Base-by-base conservation (phyloP, 805 yeast species). In the Candida michaelii region DNA sequence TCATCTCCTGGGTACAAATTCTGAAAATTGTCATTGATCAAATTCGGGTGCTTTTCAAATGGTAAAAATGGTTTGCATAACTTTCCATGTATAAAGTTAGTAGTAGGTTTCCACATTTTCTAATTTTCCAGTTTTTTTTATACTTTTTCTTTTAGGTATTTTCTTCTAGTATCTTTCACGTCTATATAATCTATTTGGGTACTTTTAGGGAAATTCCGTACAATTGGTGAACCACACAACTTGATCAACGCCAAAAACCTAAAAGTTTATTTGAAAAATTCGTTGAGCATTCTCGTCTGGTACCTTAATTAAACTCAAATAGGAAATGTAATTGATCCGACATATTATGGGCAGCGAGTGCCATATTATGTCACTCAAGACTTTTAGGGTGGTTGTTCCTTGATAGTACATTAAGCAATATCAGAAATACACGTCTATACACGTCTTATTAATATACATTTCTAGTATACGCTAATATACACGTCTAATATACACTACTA, bases 1-100 rank as follows among this genome's bases (percentile, higher is more conserved):
- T 83, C 87, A 60, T 87, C 95, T 27, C 95, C 96, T 15, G 83
- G 82, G 54, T 79, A 83, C 35, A 83, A 60, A 57, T 83, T 78
- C 45, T 66, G 68, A 60, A 71, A 74, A 47, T 69, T 56, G 2
- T 56, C 62, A 44, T 65, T 66, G 30, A 53, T 56, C 46, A 69
- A 58, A 23, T 61, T 58, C 4, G 73, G 72, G 46, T 63, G 68
- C 45, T 66, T 69, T 39, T 67, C 73, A 42, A 60, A 59, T 8
- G 76, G 76, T 29, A 69, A 55, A 51, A 70, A 70, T 4, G 73
- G 65, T 44, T 59, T 66, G 45, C 62, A 55, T 36, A 70, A 49
- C 43, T 65, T 61, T 13, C 73, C 76, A 37, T 60, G 59, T 23
- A 68, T 54, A 42, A 68, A 68, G 2, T 51, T 32, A 3, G 56